Conservation (phyloP, 768 basidiomycete species). For the Psilocybe tampanensis region DNA sequence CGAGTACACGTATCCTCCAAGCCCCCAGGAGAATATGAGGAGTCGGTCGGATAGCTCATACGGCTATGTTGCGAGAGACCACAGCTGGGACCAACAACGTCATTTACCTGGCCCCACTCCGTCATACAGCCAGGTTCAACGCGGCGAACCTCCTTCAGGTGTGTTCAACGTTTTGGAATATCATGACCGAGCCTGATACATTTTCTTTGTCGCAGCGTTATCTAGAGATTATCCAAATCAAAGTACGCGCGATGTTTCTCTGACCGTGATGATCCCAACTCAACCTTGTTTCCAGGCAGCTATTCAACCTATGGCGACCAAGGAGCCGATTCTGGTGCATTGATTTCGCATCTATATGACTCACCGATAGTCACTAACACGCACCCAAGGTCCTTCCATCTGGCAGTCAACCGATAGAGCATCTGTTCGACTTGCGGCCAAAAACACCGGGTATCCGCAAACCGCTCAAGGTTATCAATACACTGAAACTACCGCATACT, state of each 20-base stretch:
- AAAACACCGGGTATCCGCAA: slow-evolving; percentile 36
- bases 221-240: slow-evolving; percentile 43
- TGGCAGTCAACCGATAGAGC: slow-evolving; percentile 58
- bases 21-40: slow-evolving; percentile 29
- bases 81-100: slow-evolving; percentile 26
- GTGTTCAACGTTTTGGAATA: slow-evolving; percentile 22
- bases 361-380: slow-evolving; percentile 3
- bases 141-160: slow-evolving; percentile 64
- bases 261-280: slow-evolving; percentile 3
- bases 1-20: slow-evolving; percentile 13
- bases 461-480: slow-evolving; percentile 32
- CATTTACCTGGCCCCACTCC: slow-evolving; percentile 31
- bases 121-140: slow-evolving; percentile 51
- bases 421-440: slow-evolving; percentile 61
- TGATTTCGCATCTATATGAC: background rate
- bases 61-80: slow-evolving; percentile 28
- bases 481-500: slow-evolving; percentile 30
- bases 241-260: slow-evolving; percentile 29
- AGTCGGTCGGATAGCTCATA: slow-evolving; percentile 32
- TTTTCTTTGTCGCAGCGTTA: background rate
- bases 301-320: slow-evolving; percentile 29
- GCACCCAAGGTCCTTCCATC: slow-evolving; percentile 29
- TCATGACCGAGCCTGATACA: slow-evolving; percentile 31
- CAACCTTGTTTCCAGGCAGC: slow-evolving; percentile 12
- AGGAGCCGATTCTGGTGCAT: background rate